These are phyloP conservation scores for Marasmius tenuissimus DNA, from an alignment of 1,284 basidiomycete species.

Conservation along the genomic window DNA sequence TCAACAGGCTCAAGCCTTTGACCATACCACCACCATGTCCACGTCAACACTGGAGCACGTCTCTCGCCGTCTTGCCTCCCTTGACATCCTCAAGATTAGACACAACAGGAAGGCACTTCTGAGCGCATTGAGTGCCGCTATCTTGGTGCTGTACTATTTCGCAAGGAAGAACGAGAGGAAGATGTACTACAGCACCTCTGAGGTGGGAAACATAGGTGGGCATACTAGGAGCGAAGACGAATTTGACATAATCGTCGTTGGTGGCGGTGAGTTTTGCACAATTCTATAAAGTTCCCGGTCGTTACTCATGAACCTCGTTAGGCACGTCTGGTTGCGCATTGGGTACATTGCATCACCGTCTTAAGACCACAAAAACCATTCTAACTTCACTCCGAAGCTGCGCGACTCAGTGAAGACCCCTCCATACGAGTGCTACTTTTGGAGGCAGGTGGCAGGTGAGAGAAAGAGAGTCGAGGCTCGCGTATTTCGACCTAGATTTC, in stretches of 20 bases:
- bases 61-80: background rate
- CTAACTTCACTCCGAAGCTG: slow-evolving; percentile 30
- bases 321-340: slow-evolving; percentile 71
- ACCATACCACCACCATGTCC: background rate
- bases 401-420: slow-evolving; percentile 61
- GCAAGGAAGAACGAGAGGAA: background rate
- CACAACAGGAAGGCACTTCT: background rate
- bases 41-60: background rate
- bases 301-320: slow-evolving; percentile 23
- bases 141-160: background rate
- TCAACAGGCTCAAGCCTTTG: background rate
- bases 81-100: background rate
- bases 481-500: background rate
- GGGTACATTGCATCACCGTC: background rate
- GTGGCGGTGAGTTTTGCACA: slow-evolving; percentile 49
- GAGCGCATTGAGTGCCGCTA: background rate
- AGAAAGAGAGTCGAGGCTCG: background rate
- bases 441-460: slow-evolving; percentile 66
- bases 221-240: slow-evolving; percentile 26
- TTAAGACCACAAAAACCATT: background rate
- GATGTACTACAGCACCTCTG: background rate
- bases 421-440: slow-evolving; percentile 57
- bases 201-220: slow-evolving; percentile 7
- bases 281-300: background rate
- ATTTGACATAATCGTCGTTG: slow-evolving; percentile 64